Evolutionary conservation across 352 stramenopile species (phyloP).

Genomic region (Phytophthora europaea): DNA sequence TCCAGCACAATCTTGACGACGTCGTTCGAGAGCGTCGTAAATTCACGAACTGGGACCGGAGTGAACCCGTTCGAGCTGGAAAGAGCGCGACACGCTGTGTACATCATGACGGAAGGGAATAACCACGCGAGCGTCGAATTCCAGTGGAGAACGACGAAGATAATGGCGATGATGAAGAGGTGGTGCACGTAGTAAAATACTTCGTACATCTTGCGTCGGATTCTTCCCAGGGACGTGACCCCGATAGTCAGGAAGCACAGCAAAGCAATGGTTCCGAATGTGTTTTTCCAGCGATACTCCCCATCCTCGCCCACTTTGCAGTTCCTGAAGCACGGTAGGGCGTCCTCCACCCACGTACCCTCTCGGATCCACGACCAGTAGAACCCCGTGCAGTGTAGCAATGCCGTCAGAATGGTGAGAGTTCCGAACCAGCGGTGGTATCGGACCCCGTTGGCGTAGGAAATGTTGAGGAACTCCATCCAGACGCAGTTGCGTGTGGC

Average conservation of each 20-base stretch:
- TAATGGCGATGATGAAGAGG: conserved; percentile 41
- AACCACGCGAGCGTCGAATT: conserved; percentile 37
- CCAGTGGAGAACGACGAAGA: conserved; percentile 48
- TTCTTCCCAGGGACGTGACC: conserved; percentile 31
- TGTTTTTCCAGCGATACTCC: conserved; percentile 44
- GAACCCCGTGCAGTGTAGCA: conserved; percentile 39
- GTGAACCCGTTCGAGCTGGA: conserved; percentile 31
- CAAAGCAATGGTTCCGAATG: conserved; percentile 46
- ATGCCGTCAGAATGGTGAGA: conserved; percentile 31
- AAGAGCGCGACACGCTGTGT: conserved; percentile 35
- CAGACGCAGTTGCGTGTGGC: conserved; percentile 48
- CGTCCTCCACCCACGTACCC: conserved; percentile 25
- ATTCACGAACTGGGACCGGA: conserved; percentile 35
- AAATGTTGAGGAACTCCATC: conserved; percentile 62
- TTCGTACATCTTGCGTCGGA: conserved; percentile 43
- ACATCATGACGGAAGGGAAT: conserved; percentile 36
- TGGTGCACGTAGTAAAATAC: conserved; percentile 50
- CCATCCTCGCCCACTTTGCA: conserved; percentile 36
- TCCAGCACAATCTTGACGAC: conserved; percentile 41
- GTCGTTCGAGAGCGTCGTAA: conserved; percentile 20
- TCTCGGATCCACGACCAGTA: conserved; percentile 35
- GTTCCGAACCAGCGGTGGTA: conserved; percentile 56
- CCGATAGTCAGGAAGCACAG: conserved; percentile 45
- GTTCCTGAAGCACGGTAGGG: conserved; percentile 46
- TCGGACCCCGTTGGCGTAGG: conserved; percentile 49